Conservation (phyloP, 192 early-diverging fungal genomes). For the Chytriomyces sp. region DNA sequence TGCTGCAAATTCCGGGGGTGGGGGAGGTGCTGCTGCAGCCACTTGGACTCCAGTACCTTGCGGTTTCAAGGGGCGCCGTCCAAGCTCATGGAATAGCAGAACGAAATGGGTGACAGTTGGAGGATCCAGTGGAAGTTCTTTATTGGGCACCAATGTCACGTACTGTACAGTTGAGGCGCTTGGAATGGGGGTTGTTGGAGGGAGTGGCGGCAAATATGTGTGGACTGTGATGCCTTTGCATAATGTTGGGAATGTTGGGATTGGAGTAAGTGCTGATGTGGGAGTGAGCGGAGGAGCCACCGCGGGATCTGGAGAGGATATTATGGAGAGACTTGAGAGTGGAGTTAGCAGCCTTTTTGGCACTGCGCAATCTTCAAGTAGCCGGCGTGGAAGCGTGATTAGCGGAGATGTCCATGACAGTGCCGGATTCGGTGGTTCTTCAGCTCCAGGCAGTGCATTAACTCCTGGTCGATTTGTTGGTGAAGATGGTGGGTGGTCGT, state of each 20-base stretch:
- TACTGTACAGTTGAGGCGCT: constrained; percentile 30
- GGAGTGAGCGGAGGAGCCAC: constrained; percentile 7
- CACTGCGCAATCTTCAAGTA: neutral
- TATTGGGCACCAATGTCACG: constrained; percentile 6
- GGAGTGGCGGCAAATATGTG: constrained; percentile 11
- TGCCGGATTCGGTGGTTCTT: neutral
- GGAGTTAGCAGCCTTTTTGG: constrained; percentile 21
- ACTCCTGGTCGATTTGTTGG: constrained; percentile 23
- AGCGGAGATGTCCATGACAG: neutral
- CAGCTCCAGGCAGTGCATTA: neutral
- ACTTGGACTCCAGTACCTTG: constrained; percentile 25
- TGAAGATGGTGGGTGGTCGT: constrained; percentile 40
- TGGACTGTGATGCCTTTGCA: constrained; percentile 33
- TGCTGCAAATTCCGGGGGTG: neutral
- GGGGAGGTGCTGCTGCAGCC: neutral
- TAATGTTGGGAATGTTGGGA: constrained; percentile 10
- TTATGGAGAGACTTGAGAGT: constrained; percentile 2
- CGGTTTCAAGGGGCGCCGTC: constrained; percentile 22
- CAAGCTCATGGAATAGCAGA: neutral
- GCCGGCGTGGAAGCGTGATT: constrained; percentile 3
- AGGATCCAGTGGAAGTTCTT: neutral
- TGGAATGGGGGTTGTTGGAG: neutral
- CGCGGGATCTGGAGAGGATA: neutral
- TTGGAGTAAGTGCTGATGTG: constrained; percentile 34
- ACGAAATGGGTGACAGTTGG: constrained; percentile 19